Evolutionary conservation across 2,329 filamentous ascomycete genomes (phyloP).

Genomic region (Podosphaera aphanis): DNA sequence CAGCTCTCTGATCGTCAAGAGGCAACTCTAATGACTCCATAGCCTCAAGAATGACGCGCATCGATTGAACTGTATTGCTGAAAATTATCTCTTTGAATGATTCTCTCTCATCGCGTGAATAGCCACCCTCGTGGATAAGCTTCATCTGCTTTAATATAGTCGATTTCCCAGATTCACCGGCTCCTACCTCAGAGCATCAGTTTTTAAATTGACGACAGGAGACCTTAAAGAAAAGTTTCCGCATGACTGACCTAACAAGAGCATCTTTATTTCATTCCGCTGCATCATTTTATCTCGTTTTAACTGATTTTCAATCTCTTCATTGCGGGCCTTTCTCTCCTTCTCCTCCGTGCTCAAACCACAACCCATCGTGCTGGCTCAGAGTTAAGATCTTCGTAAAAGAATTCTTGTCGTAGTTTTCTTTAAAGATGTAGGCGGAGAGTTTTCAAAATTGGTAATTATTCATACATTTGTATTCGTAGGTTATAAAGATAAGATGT

Average conservation of each 20-base stretch:
- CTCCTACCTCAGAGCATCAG: conserved; percentile 18
- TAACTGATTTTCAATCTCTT: conserved; percentile 98
- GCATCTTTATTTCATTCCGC: conserved; percentile 99
- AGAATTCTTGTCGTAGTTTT: too few species aligned
- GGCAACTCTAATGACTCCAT: conserved; percentile 70
- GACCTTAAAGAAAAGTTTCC: too few species aligned
- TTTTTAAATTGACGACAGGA: neutral
- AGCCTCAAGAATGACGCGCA: conserved; percentile 73
- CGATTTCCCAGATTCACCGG: conserved; percentile 96
- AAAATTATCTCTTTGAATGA: conserved; percentile 94
- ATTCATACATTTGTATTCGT: too few species aligned
- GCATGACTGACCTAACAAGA: conserved; percentile 61
- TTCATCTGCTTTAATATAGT: conserved; percentile 97
- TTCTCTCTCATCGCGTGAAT: conserved; percentile 85
- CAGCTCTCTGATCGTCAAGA: conserved; percentile 38
- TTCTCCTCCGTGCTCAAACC: conserved; percentile 99
- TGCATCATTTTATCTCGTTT: conserved; percentile 98
- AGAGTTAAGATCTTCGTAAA: neutral
- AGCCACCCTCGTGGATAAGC: conserved; percentile 96
- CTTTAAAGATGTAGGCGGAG: too few species aligned
- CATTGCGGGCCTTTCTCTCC: conserved; percentile 98
- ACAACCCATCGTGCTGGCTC: conserved; percentile 71
- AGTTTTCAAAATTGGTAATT: too few species aligned
- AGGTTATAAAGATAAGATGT: too few species aligned
- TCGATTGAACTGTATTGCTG: conserved; percentile 80